A percentile compares a stretch with the other conserved stretches of the same genome.
Evolutionary conservation across 2,329 filamentous ascomycete species (phyloP).

Genomic region (Colletotrichum horii): DNA sequence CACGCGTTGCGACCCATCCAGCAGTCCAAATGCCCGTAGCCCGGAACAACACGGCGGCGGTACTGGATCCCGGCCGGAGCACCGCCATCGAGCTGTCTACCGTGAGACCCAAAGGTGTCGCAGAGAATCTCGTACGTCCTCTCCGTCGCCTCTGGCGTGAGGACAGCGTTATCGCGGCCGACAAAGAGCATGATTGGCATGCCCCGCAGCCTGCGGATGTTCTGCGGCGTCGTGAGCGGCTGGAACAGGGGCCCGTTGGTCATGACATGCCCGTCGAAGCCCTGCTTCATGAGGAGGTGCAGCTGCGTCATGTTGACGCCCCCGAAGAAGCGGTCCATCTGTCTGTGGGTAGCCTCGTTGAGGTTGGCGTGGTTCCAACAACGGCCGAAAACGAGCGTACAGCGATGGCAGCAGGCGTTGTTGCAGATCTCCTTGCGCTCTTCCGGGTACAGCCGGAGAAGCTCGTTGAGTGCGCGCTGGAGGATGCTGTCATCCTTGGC

Average conservation of each 20-base stretch:
- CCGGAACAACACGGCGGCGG: constrained; percentile 55
- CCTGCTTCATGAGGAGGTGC: constrained; percentile 61
- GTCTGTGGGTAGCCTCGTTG: constrained; percentile 68
- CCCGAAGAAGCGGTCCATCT: constrained; percentile 66
- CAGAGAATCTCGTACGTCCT: constrained; percentile 58
- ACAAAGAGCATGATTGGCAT: constrained; percentile 63
- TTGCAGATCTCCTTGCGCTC: constrained; percentile 62
- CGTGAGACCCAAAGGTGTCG: constrained; percentile 51
- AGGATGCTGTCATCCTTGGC: constrained; percentile 49
- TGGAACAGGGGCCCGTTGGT: constrained; percentile 54
- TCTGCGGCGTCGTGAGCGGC: constrained; percentile 52
- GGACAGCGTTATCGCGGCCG: constrained; percentile 61
- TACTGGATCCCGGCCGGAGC: constrained; percentile 46
- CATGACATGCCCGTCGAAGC: constrained; percentile 54
- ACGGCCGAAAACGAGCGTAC: constrained; percentile 64
- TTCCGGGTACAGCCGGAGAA: constrained; percentile 63
- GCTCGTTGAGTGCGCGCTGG: constrained; percentile 59
- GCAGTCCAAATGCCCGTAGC: constrained; percentile 66
- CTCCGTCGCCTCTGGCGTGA: constrained; percentile 58
- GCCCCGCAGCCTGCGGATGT: constrained; percentile 53
- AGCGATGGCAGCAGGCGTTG: constrained; percentile 66
- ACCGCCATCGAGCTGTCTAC: constrained; percentile 12
- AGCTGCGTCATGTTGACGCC: constrained; percentile 66
- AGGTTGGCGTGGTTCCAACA: constrained; percentile 70
- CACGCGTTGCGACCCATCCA: constrained; percentile 67